These are phyloP conservation scores for Hibiscus trionum DNA, from an alignment of 345 rosid genomes.

Conservation along the genomic window DNA sequence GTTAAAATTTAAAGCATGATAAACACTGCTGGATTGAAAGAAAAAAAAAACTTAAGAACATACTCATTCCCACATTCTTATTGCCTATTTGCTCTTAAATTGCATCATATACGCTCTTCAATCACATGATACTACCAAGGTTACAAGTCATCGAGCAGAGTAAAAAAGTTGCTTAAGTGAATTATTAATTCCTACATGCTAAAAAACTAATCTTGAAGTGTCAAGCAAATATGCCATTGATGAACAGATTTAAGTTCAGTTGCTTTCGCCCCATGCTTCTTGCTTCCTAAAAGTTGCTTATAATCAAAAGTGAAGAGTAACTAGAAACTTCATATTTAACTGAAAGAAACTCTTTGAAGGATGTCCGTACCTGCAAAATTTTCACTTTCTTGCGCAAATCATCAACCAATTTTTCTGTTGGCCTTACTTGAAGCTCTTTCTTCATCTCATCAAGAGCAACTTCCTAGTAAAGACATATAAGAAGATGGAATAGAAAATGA, in stretches of 20 bases:
- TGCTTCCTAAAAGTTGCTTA: background rate
- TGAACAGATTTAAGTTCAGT: background rate
- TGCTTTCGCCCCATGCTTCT: background rate
- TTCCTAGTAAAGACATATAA: constrained; percentile 41
- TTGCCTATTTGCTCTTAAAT: background rate
- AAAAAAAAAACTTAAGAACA: background rate
- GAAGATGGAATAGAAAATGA: constrained; percentile 1
- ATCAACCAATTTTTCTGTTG: constrained; percentile 84
- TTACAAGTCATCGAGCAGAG: background rate
- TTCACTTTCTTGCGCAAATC: constrained; percentile 94
- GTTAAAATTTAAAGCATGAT: no score
- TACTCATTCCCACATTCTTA: background rate
- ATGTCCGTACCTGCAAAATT: constrained; percentile 70
- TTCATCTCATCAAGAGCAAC: constrained; percentile 71
- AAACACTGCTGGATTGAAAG: no score
- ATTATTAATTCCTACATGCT: background rate
- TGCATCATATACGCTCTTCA: background rate
- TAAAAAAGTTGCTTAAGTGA: background rate
- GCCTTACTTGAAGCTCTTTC: constrained; percentile 87
- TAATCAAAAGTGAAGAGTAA: background rate
- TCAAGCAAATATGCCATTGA: background rate
- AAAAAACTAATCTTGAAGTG: background rate
- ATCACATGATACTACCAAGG: background rate
- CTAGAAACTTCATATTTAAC: background rate
- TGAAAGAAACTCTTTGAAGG: background rate